Evolutionary conservation across 805 yeast genomes (phyloP), one percentile per base, ranked within the genome.

Genomic region (Candida arabinofermentans): DNA sequence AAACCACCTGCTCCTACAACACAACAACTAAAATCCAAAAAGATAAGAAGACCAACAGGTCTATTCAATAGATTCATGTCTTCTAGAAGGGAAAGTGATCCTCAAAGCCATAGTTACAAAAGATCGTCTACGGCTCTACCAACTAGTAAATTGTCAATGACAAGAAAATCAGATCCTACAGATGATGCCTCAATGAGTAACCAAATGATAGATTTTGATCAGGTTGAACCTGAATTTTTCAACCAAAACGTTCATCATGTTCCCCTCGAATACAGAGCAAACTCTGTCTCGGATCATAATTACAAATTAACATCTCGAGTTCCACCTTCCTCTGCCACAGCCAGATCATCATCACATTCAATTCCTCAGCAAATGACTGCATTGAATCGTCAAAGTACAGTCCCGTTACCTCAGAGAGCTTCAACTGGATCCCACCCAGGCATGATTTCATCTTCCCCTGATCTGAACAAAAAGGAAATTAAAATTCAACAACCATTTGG

Each of bases 21-120:
- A 5, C 32, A 29, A 14, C 32, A 29, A 12, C 4, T 16, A n/a
- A 29, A 50, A 31, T 55, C 53, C 1, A 52, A 45, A 23, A 53
- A 50, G 30, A 24, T 41, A 9, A 49, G 58, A 40, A 42, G 57
- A 34, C 41, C 57, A 3, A 55, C 58, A 18, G 40, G 49, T 8
- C 31, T 59, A 8, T 39, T 59, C 17, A 51, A 47, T 34, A 54
- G 51, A 34, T 27, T 61, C 9, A 45, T 59, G 3, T 58, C 62
- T 2, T 47, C 56, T 8, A 49, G 62, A 44, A 47, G 61, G 34
- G 64, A 57, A 18, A 53, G 58, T 32, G 60, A 51, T 27, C 49
- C 54, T 6, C 23, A 39, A 10, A 34, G 43, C 17, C 39, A 33
- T 8, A 13, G 18, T 24, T 17, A 24, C 8, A 42, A 33, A 24